Evolutionary conservation across 169 alveolate species (phyloP).

Genomic region (Plasmodium coatneyi): DNA sequence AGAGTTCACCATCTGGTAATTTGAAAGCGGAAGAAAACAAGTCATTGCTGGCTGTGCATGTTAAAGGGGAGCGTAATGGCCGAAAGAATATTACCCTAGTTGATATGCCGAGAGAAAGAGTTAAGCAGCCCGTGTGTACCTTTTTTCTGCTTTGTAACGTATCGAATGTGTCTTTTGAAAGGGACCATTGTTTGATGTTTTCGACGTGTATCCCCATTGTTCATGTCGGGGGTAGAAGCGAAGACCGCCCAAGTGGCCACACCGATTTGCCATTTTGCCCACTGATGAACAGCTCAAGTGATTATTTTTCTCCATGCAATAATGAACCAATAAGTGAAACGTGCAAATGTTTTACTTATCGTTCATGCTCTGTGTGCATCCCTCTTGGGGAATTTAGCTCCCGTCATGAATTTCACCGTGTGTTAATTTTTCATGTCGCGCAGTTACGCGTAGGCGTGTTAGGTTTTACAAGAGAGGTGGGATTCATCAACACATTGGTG

Average conservation of each 20-base stretch:
- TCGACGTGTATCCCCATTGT: not conserved
- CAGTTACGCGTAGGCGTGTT: not conserved
- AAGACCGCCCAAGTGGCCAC: not conserved
- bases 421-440: not conserved
- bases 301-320: not conserved
- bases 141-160: not conserved
- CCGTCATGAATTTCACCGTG: not conserved
- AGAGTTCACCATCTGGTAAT: not conserved
- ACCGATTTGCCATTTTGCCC: not conserved
- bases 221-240: not conserved
- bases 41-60: not conserved
- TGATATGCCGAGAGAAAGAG: not conserved
- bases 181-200: not conserved
- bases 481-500: not conserved
- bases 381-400: not conserved
- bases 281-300: not conserved
- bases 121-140: not conserved
- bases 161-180: not conserved
- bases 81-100: not conserved
- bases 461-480: not conserved
- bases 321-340: not conserved
- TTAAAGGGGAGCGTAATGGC: not conserved
- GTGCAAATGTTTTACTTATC: not conserved
- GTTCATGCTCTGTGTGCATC: not conserved
- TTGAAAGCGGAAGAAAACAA: not conserved